A percentile compares a stretch with the other conserved stretches of the same genome.
These are phyloP conservation scores for Discostella stelligeroides DNA, from an alignment of 108 stramenopile genomes.

Conservation along the genomic window DNA sequence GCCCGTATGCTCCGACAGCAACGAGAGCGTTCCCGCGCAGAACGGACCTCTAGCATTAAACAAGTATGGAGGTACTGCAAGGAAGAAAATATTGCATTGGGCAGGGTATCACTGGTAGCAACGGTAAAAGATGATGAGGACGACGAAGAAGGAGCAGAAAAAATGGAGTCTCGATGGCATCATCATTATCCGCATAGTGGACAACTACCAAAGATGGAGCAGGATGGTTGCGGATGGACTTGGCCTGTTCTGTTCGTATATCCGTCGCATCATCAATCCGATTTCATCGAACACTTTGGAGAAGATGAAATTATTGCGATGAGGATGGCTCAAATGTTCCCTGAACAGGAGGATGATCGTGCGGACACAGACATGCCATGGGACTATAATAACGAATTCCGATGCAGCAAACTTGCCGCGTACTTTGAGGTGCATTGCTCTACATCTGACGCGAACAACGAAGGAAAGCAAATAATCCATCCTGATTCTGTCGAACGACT, in stretches of 20 bases:
- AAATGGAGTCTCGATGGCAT: conserved; percentile 79
- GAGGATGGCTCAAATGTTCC: conserved; percentile 88
- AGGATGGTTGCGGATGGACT: conserved; percentile 54
- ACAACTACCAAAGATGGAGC: conserved; percentile 52
- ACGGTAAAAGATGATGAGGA: conserved; percentile 80
- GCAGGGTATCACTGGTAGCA: conserved; percentile 77
- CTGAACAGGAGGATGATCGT: conserved; percentile 69
- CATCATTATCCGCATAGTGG: conserved; percentile 86
- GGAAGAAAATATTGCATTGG: conserved; percentile 66
- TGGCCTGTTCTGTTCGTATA: conserved; percentile 90
- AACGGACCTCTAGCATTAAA: conserved; percentile 79
- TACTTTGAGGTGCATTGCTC: conserved; percentile 86
- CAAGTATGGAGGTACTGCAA: conserved; percentile 87
- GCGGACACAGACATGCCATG: conserved; percentile 71
- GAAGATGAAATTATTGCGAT: conserved; percentile 83
- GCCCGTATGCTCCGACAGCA: conserved; percentile 77
- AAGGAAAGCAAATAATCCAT: conserved; percentile 52
- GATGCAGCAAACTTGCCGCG: conserved; percentile 81
- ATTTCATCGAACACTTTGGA: conserved; percentile 80
- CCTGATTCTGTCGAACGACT: conserved; percentile 78
- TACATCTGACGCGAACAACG: conserved; percentile 17
- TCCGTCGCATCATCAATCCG: conserved; percentile 85
- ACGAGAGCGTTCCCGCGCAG: conserved; percentile 76
- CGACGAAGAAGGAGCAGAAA: conserved; percentile 53
- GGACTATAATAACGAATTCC: conserved; percentile 89